Conservation (phyloP, 2,329 filamentous ascomycete genomes). For the Diplocarpon mali region DNA sequence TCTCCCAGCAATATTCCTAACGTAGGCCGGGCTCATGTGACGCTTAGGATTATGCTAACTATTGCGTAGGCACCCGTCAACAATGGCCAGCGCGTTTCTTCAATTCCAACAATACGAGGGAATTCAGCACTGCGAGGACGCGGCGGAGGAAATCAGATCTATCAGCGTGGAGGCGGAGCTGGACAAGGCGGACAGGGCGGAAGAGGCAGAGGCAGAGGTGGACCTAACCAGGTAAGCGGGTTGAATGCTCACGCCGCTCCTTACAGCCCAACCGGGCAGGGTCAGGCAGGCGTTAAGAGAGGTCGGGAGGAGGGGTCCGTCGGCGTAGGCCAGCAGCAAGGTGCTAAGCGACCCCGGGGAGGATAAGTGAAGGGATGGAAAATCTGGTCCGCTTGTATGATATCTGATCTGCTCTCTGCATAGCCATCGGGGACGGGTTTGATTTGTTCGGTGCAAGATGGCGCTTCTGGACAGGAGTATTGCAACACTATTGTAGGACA, state of each 20-base stretch:
- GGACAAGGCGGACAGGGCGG: slow-evolving; percentile 1
- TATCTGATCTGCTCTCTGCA: slow-evolving; percentile 21
- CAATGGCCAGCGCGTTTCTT: slow-evolving; percentile 17
- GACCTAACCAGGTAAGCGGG: slow-evolving; percentile 19
- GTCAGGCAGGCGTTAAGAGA: slow-evolving; percentile 23
- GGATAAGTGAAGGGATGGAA: slow-evolving; percentile 19
- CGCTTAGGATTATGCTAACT: slow-evolving; percentile 3
- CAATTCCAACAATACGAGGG: slow-evolving; percentile 25
- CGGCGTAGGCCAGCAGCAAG: slow-evolving; percentile 24
- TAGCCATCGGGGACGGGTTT: slow-evolving; percentile 18
- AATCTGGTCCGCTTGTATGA: slow-evolving; percentile 20
- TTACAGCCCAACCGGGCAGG: slow-evolving; percentile 22
- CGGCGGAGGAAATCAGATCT: slow-evolving; percentile 17
- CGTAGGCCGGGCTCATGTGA: slow-evolving; percentile 15
- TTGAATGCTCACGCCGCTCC: slow-evolving; percentile 25
- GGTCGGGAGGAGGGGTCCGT: slow-evolving; percentile 25
- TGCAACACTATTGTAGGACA: slow-evolving; percentile 6
- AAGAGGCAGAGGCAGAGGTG: slow-evolving; percentile 23
- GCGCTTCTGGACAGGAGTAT: slow-evolving; percentile 4
- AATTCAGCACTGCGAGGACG: slow-evolving; percentile 17
- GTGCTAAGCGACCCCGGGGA: slow-evolving; percentile 37
- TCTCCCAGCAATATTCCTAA: slow-evolving; percentile 21
- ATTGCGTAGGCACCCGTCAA: slow-evolving; percentile 16
- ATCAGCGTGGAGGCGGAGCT: slow-evolving; percentile 21
- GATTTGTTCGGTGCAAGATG: slow-evolving; percentile 13